A percentile compares a stretch with the other conserved stretches of the same genome.
Conservation (phyloP, 176 grass and related monocot genomes). For the Triticum urartu region DNA sequence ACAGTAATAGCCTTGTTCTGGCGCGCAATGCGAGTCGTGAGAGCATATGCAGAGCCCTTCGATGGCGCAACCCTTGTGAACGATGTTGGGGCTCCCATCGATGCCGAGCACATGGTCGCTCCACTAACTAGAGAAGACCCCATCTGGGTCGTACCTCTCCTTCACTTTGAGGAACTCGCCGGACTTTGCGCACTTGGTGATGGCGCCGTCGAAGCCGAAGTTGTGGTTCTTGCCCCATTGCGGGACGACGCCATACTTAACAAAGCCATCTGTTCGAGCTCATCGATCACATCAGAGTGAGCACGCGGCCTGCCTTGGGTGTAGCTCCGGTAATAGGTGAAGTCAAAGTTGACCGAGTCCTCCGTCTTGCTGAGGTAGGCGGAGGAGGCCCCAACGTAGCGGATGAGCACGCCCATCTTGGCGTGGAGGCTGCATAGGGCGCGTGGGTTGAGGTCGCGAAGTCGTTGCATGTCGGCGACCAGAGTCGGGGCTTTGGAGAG, state of each 20-base stretch:
- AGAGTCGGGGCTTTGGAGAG: slow-evolving; percentile 17
- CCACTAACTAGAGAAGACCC: slow-evolving; percentile 45
- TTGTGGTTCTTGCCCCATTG: slow-evolving; percentile 37
- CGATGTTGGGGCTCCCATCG: background rate
- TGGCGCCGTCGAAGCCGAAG: background rate
- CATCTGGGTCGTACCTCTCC: background rate
- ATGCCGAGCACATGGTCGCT: slow-evolving; percentile 47
- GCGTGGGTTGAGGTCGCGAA: slow-evolving; percentile 26
- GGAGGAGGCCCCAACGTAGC: slow-evolving; percentile 27
- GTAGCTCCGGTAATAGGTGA: slow-evolving; percentile 58
- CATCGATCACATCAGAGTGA: slow-evolving; percentile 41
- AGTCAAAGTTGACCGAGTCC: slow-evolving; percentile 52
- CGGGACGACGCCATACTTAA: slow-evolving; percentile 34
- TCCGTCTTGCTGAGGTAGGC: slow-evolving; percentile 48
- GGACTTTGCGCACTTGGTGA: background rate
- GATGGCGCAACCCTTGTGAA: slow-evolving; percentile 25
- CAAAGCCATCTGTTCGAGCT: slow-evolving; percentile 37
- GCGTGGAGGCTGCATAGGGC: slow-evolving; percentile 38
- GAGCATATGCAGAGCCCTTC: slow-evolving; percentile 45
- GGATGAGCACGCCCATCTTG: slow-evolving; percentile 12
- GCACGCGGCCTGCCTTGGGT: slow-evolving; percentile 35
- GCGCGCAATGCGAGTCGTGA: slow-evolving; percentile 21
- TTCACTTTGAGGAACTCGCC: background rate
- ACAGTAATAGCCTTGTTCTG: slow-evolving; percentile 33
- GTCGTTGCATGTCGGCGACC: slow-evolving; percentile 32